Percentiles rank a stretch among this genome's conserved stretches.
Conservation (phyloP, 179 eudicot genomes). For the Corrigiola litoralis region DNA sequence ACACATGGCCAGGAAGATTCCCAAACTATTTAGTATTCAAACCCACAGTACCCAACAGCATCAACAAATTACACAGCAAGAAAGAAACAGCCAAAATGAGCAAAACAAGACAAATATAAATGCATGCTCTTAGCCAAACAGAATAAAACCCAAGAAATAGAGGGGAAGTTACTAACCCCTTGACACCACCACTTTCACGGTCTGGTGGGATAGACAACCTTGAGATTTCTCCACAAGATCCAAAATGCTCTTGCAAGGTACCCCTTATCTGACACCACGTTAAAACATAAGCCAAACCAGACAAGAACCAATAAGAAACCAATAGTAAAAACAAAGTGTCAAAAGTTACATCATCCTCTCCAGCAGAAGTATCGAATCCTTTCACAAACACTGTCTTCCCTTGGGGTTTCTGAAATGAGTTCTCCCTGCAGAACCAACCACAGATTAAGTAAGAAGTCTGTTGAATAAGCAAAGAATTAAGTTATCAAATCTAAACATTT, state of each 20-base stretch:
- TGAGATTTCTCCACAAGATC: conserved; percentile 58
- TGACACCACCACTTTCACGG: conserved; percentile 37
- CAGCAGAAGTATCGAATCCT: conserved; percentile 54
- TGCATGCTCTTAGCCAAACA: neutral
- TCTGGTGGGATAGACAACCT: conserved; percentile 51
- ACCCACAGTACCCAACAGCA: too few species aligned
- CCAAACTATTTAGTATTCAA: too few species aligned
- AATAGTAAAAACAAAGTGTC: neutral
- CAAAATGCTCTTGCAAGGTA: conserved; percentile 50
- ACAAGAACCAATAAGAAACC: too few species aligned
- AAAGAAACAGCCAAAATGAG: neutral
- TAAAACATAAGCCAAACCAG: neutral
- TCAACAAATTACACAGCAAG: too few species aligned
- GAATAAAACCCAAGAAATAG: neutral
- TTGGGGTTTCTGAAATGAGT: conserved; percentile 43
- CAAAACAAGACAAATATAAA: neutral
- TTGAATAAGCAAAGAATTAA: too few species aligned
- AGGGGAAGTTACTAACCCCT: conserved; percentile 50
- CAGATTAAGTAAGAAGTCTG: neutral
- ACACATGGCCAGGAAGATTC: too few species aligned
- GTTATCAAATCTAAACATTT: too few species aligned
- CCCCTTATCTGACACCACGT: conserved; percentile 40
- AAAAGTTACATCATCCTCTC: conserved; percentile 47
- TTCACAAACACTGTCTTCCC: conserved; percentile 52
- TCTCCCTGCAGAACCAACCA: conserved; percentile 27